These are phyloP conservation scores for Sclerotinia minor DNA, from an alignment of 2,329 filamentous ascomycete genomes.

Conservation along the genomic window DNA sequence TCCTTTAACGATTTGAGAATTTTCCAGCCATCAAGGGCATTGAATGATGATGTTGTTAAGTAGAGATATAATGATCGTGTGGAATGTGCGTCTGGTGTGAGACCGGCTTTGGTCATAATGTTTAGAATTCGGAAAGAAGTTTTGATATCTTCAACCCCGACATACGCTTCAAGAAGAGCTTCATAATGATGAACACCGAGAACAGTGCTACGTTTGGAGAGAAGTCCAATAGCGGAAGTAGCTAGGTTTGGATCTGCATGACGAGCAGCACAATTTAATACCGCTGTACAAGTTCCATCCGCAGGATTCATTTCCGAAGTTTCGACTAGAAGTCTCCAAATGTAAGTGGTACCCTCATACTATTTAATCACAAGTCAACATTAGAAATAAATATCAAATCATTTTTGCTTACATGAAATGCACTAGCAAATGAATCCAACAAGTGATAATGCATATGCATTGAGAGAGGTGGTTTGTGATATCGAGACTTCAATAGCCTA, in stretches of 20 bases:
- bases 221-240: conserved; percentile 66
- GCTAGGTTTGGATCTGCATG: conserved; percentile 68
- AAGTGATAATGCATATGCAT: conserved; percentile 63
- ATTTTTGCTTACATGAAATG: conserved; percentile 54
- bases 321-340: conserved; percentile 70
- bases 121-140: conserved; percentile 69
- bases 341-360: conserved; percentile 63
- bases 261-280: conserved; percentile 71
- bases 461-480: conserved; percentile 27
- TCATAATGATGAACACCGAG: conserved; percentile 75
- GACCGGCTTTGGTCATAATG: conserved; percentile 68
- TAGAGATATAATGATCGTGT: conserved; percentile 63
- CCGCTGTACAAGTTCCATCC: conserved; percentile 64
- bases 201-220: conserved; percentile 58
- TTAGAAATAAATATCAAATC: conserved; percentile 27
- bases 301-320: conserved; percentile 60
- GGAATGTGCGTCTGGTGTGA: conserved; percentile 57
- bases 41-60: conserved; percentile 51
- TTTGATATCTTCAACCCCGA: conserved; percentile 57
- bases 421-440: conserved; percentile 71
- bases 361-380: conserved; percentile 41
- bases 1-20: conserved; percentile 57
- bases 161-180: conserved; percentile 71
- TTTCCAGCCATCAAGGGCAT: conserved; percentile 52
- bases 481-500: conserved; percentile 62